Percentiles rank a stretch among this genome's conserved stretches.
Evolutionary conservation across 2,329 filamentous ascomycete genomes (phyloP).

Genomic region (Chrysoporthe cubensis): DNA sequence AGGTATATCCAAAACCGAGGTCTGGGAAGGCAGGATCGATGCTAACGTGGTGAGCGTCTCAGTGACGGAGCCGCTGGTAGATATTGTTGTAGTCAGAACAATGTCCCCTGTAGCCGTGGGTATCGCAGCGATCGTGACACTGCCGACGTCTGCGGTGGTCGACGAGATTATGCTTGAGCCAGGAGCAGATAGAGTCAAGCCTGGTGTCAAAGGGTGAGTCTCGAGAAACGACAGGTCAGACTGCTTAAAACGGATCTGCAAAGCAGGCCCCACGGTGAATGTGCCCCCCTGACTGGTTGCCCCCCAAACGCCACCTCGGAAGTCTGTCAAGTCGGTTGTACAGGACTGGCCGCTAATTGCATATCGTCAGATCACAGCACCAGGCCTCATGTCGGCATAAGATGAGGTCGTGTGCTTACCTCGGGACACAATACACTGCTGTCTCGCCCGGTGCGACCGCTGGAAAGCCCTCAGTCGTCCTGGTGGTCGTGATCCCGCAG

Average conservation of each 20-base stretch:
- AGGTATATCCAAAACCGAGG: neutral
- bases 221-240: slow-evolving; percentile 40
- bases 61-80: neutral
- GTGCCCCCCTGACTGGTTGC: slow-evolving; percentile 18
- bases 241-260: slow-evolving; percentile 45
- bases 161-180: neutral
- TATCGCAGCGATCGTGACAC: neutral
- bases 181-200: slow-evolving; percentile 31
- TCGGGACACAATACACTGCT: slow-evolving; percentile 38
- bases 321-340: slow-evolving; percentile 46
- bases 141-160: neutral
- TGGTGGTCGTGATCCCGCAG: slow-evolving; percentile 36
- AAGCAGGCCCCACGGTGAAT: slow-evolving; percentile 42
- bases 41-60: neutral
- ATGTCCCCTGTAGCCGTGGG: too few species aligned
- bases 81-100: neutral
- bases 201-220: slow-evolving; percentile 44
- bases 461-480: slow-evolving; percentile 39
- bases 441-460: slow-evolving; percentile 37
- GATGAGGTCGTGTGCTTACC: slow-evolving; percentile 20
- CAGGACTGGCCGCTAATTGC: slow-evolving; percentile 41
- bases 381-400: neutral
- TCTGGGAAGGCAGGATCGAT: neutral
- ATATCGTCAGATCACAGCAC: slow-evolving; percentile 11
- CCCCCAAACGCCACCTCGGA: slow-evolving; percentile 45